These are phyloP conservation scores for Cutaneotrichosporon sp. DNA, from an alignment of 1,284 basidiomycete genomes.

Conservation along the genomic window DNA sequence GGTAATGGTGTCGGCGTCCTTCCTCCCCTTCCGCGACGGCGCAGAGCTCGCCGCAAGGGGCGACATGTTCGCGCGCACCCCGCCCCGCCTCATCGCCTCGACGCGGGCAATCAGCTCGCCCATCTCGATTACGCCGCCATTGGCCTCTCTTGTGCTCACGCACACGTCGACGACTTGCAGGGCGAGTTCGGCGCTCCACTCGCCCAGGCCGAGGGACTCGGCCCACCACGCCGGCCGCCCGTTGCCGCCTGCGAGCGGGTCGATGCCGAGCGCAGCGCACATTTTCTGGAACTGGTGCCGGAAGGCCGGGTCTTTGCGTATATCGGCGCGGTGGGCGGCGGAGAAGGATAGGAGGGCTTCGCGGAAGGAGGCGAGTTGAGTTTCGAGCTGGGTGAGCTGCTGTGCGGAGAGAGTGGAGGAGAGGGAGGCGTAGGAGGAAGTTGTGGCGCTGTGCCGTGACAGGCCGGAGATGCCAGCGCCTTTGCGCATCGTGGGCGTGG, in stretches of 20 bases:
- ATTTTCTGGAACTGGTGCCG: constrained; percentile 91
- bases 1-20: constrained; percentile 52
- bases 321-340: constrained; percentile 73
- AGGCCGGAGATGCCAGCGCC: constrained; percentile 53
- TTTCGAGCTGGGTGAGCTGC: constrained; percentile 72
- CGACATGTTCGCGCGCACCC: no score
- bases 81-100: constrained; percentile 57
- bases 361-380: constrained; percentile 80
- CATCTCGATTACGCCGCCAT: constrained; percentile 89
- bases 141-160: constrained; percentile 76
- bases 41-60: background rate
- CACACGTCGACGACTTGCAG: constrained; percentile 98
- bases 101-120: constrained; percentile 76
- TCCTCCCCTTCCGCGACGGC: background rate
- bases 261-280: constrained; percentile 91
- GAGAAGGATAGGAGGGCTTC: constrained; percentile 76
- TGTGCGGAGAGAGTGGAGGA: constrained; percentile 70
- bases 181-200: constrained; percentile 93
- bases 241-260: constrained; percentile 60
- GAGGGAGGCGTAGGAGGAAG: constrained; percentile 65
- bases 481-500: constrained; percentile 48
- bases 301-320: constrained; percentile 79
- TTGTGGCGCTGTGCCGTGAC: constrained; percentile 47
- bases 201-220: constrained; percentile 75
- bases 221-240: constrained; percentile 66